Base-by-base conservation (phyloP, 1,284 basidiomycete species). In the Tausonia pullulans region DNA sequence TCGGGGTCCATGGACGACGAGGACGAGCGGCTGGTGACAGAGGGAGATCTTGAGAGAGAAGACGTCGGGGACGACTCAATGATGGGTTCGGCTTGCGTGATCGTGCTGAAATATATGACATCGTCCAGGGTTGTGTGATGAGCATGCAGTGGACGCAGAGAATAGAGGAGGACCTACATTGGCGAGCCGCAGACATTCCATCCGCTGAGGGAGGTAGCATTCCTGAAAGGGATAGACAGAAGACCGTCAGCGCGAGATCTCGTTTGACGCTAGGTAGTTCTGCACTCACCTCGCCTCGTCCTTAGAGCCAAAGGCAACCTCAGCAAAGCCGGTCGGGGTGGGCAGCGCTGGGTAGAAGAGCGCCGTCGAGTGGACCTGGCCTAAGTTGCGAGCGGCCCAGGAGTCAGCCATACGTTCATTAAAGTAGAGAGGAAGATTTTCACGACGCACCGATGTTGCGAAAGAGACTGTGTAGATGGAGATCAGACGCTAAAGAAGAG, bases 251-350 rank as follows among this genome's bases (percentile, higher is more conserved):
- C 8, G 16, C 16, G 16, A 45, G 44, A n/a, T 61, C 43, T 13
- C 11, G 14, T 39, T 6, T 16, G 44, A 56, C 7, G 8, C 27
- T n/a, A n/a, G 40, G 6, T 39, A 14, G 5, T 39, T 44, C 10
- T 39, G 43, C 13, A 60, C 63, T 9, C 3, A 64, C 63, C 52
- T 44, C 5, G 63, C 63, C 43, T 64, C 63, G n/a, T 64, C 63
- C 58, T 59, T 52, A 13, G 49, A 45, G 9, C 45, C 45, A 40
- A 64, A 64, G 13, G 51, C 14, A 40, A 64, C 51, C 50, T 64
- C 59, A 6, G 63, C 63, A 8, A n/a, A 56, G 5, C 60, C 64
- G 2, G 64, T 65, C 14, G 64, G 54, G 4, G 49, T 44, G 48
- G 40, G 16, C 3, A 61, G 46, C 8, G 64, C 54, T 14, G 63